These are phyloP conservation scores for Microbotryomycetes sp. DNA, from an alignment of 1,284 basidiomycete genomes.

Conservation along the genomic window DNA sequence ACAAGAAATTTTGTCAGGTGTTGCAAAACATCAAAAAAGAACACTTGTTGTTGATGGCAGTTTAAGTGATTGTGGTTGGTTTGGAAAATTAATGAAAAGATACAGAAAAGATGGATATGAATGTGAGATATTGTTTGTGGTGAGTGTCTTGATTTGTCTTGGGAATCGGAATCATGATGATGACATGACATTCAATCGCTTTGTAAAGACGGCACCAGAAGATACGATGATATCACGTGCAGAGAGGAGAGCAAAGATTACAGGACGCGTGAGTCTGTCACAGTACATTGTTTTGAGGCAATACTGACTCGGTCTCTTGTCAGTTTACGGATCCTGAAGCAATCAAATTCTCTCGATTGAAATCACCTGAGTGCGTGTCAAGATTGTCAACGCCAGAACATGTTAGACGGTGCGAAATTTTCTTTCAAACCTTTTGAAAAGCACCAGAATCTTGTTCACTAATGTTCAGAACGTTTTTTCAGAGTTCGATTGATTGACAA, in stretches of 20 bases:
- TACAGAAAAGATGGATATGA: conserved; percentile 30
- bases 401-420: conserved; percentile 16
- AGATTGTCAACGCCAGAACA: conserved; percentile 22
- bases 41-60: conserved; percentile 36
- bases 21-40: conserved; percentile 23
- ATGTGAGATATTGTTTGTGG: conserved; percentile 36
- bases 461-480: not conserved
- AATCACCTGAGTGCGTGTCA: conserved; percentile 33
- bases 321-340: conserved; percentile 25
- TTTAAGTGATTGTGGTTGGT: conserved; percentile 34
- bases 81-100: conserved; percentile 31
- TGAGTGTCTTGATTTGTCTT: conserved; percentile 1
- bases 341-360: conserved; percentile 27
- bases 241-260: conserved; percentile 29
- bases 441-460: not conserved
- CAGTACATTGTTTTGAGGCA: not conserved
- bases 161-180: not conserved
- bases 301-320: not conserved
- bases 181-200: not conserved
- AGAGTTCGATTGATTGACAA: conserved; percentile 36
- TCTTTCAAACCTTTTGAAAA: not conserved
- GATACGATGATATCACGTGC: conserved; percentile 33
- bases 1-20: conserved; percentile 33
- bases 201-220: conserved; percentile 27
- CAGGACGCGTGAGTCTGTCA: conserved; percentile 26